Conservation (phyloP, 2,329 filamentous ascomycete genomes). For the Plenodomus tracheiphilus region DNA sequence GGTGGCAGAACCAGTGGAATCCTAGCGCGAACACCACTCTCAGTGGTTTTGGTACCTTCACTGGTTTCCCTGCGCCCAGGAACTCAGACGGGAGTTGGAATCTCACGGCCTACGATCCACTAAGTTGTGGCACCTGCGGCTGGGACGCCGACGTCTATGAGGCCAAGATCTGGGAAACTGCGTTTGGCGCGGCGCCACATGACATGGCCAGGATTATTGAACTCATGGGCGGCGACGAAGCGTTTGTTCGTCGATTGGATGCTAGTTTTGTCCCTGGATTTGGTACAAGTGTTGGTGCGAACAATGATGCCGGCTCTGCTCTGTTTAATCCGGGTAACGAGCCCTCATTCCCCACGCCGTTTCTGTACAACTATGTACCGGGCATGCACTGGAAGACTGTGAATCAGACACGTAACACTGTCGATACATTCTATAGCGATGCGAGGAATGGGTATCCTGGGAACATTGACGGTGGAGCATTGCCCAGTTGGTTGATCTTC, state of each 20-base stretch:
- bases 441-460: constrained; percentile 42
- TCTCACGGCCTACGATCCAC: constrained; percentile 67
- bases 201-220: constrained; percentile 44
- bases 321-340: constrained; percentile 34
- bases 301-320: constrained; percentile 13
- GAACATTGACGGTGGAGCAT: constrained; percentile 47
- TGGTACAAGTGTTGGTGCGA: constrained; percentile 14
- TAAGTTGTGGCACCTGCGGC: constrained; percentile 19
- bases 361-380: constrained; percentile 14
- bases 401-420: constrained; percentile 29
- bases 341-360: constrained; percentile 30
- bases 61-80: constrained; percentile 69
- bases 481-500: constrained; percentile 52
- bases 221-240: constrained; percentile 39
- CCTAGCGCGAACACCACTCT: constrained; percentile 13
- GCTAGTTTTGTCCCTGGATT: constrained; percentile 46
- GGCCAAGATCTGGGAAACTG: constrained; percentile 70
- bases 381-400: constrained; percentile 11
- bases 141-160: constrained; percentile 61
- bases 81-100: constrained; percentile 60
- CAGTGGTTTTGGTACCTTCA: constrained; percentile 52
- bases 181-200: constrained; percentile 54
- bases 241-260: constrained; percentile 44
- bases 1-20: constrained; percentile 69
- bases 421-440: constrained; percentile 38